Evolutionary conservation across 805 yeast species (phyloP), one percentile per base, ranked within the genome.

Genomic region (Debaryomyces castellii): DNA sequence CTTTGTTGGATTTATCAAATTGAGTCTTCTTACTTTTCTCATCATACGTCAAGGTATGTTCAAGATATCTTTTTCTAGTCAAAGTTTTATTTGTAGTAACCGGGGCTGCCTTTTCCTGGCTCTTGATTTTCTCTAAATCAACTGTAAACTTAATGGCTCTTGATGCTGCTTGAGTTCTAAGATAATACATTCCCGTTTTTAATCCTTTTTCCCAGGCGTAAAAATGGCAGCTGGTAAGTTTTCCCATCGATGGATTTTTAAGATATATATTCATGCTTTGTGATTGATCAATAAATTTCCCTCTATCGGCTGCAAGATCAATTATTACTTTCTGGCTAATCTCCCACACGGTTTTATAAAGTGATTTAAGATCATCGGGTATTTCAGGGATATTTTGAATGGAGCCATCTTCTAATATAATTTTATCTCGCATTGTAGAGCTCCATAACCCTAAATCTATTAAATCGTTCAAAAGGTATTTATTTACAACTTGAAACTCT

Each of bases 331-430:
- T 86, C 67, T 92, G 99, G 40, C 96, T 81, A 39, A 92, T 80
- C 68, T 92, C 99, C 99, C 99, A 92, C 8, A 90, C 97, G 0
- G 99, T 92, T 66, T 85, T 89, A 72, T 91, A 90, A n/a, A 92
- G 67, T 3, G 71, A 76, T 63, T 88, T 89, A 50, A 90, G 57
- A 35, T 85, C 86, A 16, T 74, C 74, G 8, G 98, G 97, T 43
- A 92, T 82, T 47, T 73, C 76, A 44, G 82, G 80, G 32, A 92
- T 80, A 52, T 76, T 68, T 70, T 90, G 96, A 47, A 92, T 80
- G 7, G 97, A 92, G 14, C 99, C 99, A 50, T 88, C 83, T 48
- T 82, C 80, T 22, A 82, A 72, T 48, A 92, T 75, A 47, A 92
- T 82, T 47, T 81, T 78, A 57, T 87, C 84, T 68, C 89, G 89